Conservation (phyloP, 2,329 filamentous ascomycete species). For the Waltergamsia citrina region DNA sequence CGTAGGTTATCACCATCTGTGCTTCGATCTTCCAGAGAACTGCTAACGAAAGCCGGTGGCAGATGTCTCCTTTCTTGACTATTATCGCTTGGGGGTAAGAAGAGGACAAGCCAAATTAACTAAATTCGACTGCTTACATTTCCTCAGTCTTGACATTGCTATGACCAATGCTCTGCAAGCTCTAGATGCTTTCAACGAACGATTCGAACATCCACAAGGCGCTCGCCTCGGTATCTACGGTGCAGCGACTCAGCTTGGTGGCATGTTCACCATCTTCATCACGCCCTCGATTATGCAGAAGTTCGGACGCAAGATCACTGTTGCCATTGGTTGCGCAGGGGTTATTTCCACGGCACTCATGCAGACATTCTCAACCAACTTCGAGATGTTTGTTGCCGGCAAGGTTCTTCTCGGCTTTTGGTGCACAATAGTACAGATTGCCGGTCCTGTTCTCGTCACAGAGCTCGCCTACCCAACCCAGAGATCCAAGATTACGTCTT, state of each 20-base stretch:
- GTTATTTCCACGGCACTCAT: conserved; percentile 10
- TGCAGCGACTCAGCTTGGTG: conserved; percentile 6
- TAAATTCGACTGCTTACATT: too few relatives aligned
- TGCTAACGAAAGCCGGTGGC: too few relatives aligned
- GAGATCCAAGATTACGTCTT: conserved; percentile 8
- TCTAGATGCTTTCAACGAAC: conserved; percentile 6
- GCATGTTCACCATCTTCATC: conserved; percentile 5
- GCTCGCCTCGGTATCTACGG: conserved; percentile 6
- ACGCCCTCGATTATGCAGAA: conserved; percentile 5
- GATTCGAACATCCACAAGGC: conserved; percentile 4
- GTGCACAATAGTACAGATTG: conserved; percentile 5
- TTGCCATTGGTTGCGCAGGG: conserved; percentile 4
- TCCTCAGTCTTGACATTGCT: conserved; percentile 5
- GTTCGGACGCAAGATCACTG: conserved; percentile 4
- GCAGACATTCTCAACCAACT: conserved; percentile 7
- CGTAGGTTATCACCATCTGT: too few relatives aligned
- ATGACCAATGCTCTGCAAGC: conserved; percentile 6
- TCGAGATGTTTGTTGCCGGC: conserved; percentile 8
- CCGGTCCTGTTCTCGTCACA: conserved; percentile 8
- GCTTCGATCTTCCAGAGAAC: too few relatives aligned
- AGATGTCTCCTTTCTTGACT: too few relatives aligned
- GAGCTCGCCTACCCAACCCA: conserved; percentile 10
- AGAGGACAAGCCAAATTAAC: too few relatives aligned
- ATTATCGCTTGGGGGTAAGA: too few relatives aligned
- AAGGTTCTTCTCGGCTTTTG: conserved; percentile 10